Percentiles rank a stretch among this genome's conserved stretches.
Evolutionary conservation across 352 stramenopile species (phyloP).

Genomic region (Pythium chondricola): DNA sequence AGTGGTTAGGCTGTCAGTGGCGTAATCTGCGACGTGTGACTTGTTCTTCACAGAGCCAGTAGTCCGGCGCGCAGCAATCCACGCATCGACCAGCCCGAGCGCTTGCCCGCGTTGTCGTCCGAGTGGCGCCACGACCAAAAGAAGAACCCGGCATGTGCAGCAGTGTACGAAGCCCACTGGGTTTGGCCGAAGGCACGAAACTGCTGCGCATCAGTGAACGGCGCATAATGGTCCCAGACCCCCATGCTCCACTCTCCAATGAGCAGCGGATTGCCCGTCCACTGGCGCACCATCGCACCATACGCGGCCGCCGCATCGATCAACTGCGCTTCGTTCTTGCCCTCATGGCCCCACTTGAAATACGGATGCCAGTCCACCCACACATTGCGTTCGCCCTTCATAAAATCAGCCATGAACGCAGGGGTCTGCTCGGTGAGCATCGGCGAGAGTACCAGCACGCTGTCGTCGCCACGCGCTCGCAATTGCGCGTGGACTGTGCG

Average conservation of each 20-base stretch:
- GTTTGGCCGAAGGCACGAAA: conserved; percentile 9
- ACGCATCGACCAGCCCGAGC: conserved; percentile 25
- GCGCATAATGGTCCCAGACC: conserved; percentile 11
- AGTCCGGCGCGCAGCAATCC: conserved; percentile 10
- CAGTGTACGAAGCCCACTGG: conserved; percentile 13
- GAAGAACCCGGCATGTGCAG: conserved; percentile 14
- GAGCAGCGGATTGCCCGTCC: conserved; percentile 22
- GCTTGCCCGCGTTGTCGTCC: conserved; percentile 15
- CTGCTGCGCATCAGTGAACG: conserved; percentile 7
- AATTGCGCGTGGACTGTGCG: conserved; percentile 15
- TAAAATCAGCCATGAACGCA: conserved; percentile 13
- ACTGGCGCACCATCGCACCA: conserved; percentile 16
- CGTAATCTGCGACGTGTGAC: not conserved
- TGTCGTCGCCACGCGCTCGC: conserved; percentile 18
- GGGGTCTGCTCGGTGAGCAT: conserved; percentile 16
- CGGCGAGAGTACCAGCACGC: conserved; percentile 21
- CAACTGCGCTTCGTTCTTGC: conserved; percentile 18
- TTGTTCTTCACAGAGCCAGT: conserved; percentile 1
- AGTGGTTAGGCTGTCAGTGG: too few relatives aligned
- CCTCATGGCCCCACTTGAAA: conserved; percentile 31
- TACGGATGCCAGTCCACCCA: conserved; percentile 42
- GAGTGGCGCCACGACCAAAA: conserved; percentile 29
- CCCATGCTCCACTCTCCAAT: conserved; percentile 30
- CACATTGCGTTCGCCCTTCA: conserved; percentile 16
- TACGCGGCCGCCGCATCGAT: conserved; percentile 10